These are phyloP conservation scores for Fusarium buharicum DNA, from an alignment of 2,329 filamentous ascomycete genomes.

Conservation along the genomic window DNA sequence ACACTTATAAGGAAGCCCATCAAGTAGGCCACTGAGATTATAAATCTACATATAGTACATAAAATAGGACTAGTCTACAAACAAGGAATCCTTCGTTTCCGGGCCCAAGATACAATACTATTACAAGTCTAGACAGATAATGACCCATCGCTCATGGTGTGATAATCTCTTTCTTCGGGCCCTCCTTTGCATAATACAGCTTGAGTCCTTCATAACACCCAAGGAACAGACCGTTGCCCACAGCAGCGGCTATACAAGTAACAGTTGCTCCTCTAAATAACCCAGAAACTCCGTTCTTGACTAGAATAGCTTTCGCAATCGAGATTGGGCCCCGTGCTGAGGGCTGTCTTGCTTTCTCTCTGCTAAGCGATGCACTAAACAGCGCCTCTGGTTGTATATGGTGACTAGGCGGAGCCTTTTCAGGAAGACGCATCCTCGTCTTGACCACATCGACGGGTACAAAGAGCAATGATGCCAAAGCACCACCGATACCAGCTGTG, in stretches of 20 bases:
- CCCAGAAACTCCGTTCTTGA: conserved; percentile 17
- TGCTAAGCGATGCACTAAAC: conserved; percentile 4
- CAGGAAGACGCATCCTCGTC: conserved; percentile 26
- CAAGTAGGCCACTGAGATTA: no score
- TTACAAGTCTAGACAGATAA: rapidly evolving
- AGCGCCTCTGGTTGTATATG: conserved; percentile 12
- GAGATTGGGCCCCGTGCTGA: conserved; percentile 5
- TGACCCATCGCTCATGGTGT: neutral
- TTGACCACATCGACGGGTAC: conserved; percentile 28
- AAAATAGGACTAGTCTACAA: no score
- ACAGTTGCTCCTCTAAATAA: conserved; percentile 26
- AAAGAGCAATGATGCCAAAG: conserved; percentile 19
- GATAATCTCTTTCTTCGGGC: neutral
- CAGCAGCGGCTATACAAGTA: conserved; percentile 27
- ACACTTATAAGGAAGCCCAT: no score
- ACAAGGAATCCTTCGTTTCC: no score
- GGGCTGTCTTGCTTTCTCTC: conserved; percentile 7
- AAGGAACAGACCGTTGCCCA: conserved; percentile 23
- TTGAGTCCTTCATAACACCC: conserved; percentile 34
- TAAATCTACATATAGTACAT: no score
- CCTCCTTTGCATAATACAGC: conserved; percentile 4
- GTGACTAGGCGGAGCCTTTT: conserved; percentile 5
- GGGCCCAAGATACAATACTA: no score
- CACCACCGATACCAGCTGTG: conserved; percentile 28
- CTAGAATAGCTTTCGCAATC: conserved; percentile 22